Conservation (phyloP, 768 basidiomycete genomes). For the Trametes elegans region DNA sequence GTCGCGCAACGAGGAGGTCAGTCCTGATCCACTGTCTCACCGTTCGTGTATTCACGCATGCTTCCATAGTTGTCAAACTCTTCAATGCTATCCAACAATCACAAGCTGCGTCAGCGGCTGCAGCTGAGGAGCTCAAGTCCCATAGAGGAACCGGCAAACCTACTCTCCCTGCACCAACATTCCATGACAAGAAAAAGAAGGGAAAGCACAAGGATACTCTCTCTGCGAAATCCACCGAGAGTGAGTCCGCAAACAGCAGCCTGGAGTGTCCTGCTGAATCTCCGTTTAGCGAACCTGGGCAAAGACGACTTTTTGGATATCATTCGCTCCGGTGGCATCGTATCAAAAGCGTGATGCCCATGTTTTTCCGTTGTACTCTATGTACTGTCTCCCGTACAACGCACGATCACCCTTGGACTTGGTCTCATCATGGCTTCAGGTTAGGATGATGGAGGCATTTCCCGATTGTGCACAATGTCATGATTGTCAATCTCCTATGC, state of each 20-base stretch:
- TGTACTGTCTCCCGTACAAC: background rate
- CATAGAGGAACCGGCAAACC: conserved; percentile 72
- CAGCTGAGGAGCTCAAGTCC: conserved; percentile 57
- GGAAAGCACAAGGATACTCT: conserved; percentile 53
- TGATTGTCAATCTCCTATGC: too few species aligned
- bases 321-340: conserved; percentile 78
- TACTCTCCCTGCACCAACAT: conserved; percentile 61
- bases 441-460: background rate
- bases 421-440: too few species aligned
- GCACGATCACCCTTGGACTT: too few species aligned
- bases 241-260: conserved; percentile 36
- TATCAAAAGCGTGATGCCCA: conserved; percentile 49
- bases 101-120: conserved; percentile 53
- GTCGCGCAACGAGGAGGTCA: conserved; percentile 83
- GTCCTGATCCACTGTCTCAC: conserved; percentile 20
- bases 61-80: conserved; percentile 69
- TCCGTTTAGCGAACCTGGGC: conserved; percentile 49
- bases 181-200: conserved; percentile 45
- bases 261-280: conserved; percentile 6
- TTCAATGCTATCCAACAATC: conserved; percentile 88
- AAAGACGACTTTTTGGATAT: conserved; percentile 80
- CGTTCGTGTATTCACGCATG: background rate
- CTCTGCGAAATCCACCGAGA: conserved; percentile 54
- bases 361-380: too few species aligned
- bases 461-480: too few species aligned